Percentiles rank a stretch among this genome's conserved stretches.
Conservation (phyloP, 164 flowering plant species). For the Liriodendron chinense region DNA sequence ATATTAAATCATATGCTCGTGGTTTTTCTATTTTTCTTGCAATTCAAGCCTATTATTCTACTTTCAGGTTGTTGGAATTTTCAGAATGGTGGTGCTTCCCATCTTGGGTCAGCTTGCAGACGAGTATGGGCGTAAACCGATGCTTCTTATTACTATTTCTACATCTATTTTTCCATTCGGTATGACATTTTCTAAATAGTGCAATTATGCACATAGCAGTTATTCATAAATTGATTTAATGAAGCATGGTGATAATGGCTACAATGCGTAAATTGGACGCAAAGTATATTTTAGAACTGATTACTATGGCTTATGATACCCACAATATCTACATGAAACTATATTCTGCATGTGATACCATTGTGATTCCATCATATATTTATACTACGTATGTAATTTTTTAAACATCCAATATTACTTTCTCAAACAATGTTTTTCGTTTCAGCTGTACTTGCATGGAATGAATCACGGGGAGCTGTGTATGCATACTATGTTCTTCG, state of each 20-base stretch:
- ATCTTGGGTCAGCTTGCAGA: conserved; percentile 85
- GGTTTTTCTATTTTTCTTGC: too few relatives aligned
- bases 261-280: too few relatives aligned
- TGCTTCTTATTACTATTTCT: conserved; percentile 68
- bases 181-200: conserved; percentile 23
- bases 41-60: too few relatives aligned
- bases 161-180: conserved; percentile 75
- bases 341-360: background rate
- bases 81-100: conserved; percentile 81
- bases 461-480: conserved; percentile 55
- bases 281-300: background rate
- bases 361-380: background rate
- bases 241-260: too few relatives aligned
- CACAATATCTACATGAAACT: background rate
- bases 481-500: conserved; percentile 81
- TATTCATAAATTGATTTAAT: too few relatives aligned
- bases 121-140: conserved; percentile 85
- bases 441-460: conserved; percentile 71
- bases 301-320: background rate
- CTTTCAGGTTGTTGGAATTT: conserved; percentile 71
- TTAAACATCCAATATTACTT: background rate
- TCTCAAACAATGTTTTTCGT: conserved; percentile 1
- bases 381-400: background rate
- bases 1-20: too few relatives aligned
- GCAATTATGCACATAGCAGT: background rate